Conservation (phyloP, 805 yeast species). For the Wickerhamomyces bovis region DNA sequence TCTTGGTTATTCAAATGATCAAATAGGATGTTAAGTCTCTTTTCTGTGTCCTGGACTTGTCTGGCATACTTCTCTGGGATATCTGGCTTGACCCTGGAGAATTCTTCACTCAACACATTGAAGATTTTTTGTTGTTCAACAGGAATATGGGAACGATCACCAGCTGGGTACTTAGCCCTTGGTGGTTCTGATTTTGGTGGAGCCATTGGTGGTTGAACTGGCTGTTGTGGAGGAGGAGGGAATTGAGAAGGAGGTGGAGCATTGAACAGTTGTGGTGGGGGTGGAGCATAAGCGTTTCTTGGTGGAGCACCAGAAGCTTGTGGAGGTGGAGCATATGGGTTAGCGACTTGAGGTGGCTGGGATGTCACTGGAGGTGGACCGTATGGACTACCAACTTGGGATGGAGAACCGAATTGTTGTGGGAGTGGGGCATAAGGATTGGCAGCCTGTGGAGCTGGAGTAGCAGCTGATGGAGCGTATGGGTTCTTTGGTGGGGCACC, state of each 20-base stretch:
- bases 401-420: constrained; percentile 10
- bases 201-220: constrained; percentile 10
- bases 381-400: constrained; percentile 16
- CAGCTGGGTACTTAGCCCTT: constrained; percentile 41
- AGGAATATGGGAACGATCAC: constrained; percentile 67
- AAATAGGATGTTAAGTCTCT: constrained; percentile 69
- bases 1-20: constrained; percentile 75
- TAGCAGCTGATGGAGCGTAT: constrained; percentile 18
- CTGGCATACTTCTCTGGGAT: constrained; percentile 69
- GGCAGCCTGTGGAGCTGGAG: constrained; percentile 15
- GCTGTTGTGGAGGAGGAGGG: constrained; percentile 23
- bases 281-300: constrained; percentile 15
- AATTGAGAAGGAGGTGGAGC: constrained; percentile 15
- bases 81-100: constrained; percentile 59
- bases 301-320: constrained; percentile 27
- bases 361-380: constrained; percentile 14
- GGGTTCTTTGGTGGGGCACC: constrained; percentile 22
- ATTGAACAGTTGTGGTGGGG: constrained; percentile 2
- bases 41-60: constrained; percentile 76
- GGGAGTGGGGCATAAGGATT: constrained; percentile 31
- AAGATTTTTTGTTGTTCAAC: constrained; percentile 51
- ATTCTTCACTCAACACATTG: constrained; percentile 45
- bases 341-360: constrained; percentile 19
- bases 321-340: constrained; percentile 33
- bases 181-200: constrained; percentile 10